A percentile compares a stretch with the other conserved stretches of the same genome.
Evolutionary conservation across 108 stramenopile genomes (phyloP).

Genomic region (Cylindrotheca closterium): DNA sequence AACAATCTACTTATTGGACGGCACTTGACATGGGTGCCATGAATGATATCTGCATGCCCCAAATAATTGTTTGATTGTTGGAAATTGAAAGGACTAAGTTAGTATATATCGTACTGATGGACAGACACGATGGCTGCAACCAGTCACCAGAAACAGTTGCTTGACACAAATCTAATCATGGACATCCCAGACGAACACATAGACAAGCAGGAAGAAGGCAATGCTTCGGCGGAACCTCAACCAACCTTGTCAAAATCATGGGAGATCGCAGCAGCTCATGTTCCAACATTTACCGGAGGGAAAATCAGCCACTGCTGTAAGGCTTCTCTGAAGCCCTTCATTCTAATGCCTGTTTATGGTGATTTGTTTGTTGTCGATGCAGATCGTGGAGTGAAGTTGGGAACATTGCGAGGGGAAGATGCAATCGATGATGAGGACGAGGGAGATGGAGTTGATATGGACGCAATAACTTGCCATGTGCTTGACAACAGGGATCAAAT

Average conservation of each 20-base stretch:
- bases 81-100: no score
- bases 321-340: constrained; percentile 31
- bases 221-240: neutral
- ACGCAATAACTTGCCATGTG: constrained; percentile 78
- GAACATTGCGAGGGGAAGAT: constrained; percentile 28
- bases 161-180: no score
- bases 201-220: constrained; percentile 25
- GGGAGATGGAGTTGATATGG: constrained; percentile 69
- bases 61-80: no score
- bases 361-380: constrained; percentile 82
- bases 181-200: no score
- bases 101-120: no score
- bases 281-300: constrained; percentile 81
- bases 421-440: constrained; percentile 60
- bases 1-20: no score
- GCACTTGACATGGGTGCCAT: no score
- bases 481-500: constrained; percentile 56
- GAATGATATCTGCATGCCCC: no score
- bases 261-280: constrained; percentile 61
- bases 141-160: no score
- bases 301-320: constrained; percentile 45
- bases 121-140: no score
- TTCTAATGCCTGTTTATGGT: constrained; percentile 75
- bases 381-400: constrained; percentile 42
- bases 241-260: constrained; percentile 78